phyloP scores from a whole-genome alignment of 2,329 filamentous ascomycete genomes.

The Xylariaceae sp. region DNA sequence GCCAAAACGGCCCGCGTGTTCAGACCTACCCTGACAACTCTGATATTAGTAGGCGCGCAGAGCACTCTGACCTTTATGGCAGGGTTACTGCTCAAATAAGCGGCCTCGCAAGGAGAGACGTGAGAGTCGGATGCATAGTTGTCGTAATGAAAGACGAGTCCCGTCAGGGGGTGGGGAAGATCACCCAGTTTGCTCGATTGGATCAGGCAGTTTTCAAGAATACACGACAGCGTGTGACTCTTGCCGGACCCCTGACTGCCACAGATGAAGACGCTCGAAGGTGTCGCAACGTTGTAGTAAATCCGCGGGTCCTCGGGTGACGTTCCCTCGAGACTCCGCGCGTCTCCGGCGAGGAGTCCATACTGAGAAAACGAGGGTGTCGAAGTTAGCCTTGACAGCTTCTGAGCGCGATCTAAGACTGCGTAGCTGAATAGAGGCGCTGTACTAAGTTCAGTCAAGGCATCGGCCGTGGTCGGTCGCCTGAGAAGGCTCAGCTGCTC shows the following conservation, averaged over 20 bases:
- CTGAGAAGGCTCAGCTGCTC: slow-evolving; percentile 13
- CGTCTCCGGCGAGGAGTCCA: slow-evolving; percentile 20
- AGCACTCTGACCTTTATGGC: slow-evolving; percentile 47
- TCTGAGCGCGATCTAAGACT: slow-evolving; percentile 9
- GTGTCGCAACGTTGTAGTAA: slow-evolving; percentile 43
- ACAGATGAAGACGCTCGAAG: slow-evolving; percentile 58
- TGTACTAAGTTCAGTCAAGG: slow-evolving; percentile 16
- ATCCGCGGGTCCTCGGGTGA: slow-evolving; percentile 30
- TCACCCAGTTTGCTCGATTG: slow-evolving; percentile 26
- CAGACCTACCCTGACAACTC: slow-evolving; percentile 33
- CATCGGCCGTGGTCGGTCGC: slow-evolving; percentile 5
- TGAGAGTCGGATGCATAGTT: slow-evolving; percentile 44
- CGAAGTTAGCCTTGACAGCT: not conserved
- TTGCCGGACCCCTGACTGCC: slow-evolving; percentile 61
- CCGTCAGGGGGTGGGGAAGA: slow-evolving; percentile 49
- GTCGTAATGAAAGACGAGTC: slow-evolving; percentile 62
- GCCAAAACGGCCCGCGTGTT: not conserved
- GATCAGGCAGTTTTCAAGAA: slow-evolving; percentile 54
- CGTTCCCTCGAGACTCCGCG: not conserved
- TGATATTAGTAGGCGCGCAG: slow-evolving; percentile 49
- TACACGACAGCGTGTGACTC: slow-evolving; percentile 53
- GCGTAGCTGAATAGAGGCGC: slow-evolving; percentile 21
- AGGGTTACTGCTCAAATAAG: slow-evolving; percentile 43
- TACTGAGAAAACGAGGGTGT: slow-evolving; percentile 19
- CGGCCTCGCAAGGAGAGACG: slow-evolving; percentile 54